Evolutionary conservation across 371 early-diverging fungal species (phyloP), one percentile per base, ranked within the genome.

Genomic region (Chytridiales sp.): DNA sequence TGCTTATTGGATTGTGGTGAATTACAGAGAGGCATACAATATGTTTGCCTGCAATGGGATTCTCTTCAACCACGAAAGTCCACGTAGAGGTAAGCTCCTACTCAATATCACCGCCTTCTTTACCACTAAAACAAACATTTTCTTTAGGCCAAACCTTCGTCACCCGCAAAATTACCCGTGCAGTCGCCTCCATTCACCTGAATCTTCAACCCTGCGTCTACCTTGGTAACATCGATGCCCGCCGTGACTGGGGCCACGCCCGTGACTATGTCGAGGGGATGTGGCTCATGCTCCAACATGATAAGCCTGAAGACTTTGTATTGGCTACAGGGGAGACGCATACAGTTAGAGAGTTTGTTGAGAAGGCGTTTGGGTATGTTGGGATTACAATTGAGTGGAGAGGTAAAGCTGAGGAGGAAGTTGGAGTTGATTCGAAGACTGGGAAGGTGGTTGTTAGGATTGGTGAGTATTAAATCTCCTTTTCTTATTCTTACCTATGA

Each of bases 241-340:
- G 84, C 76, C 84, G 92, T 73, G 90, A 90, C 76, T 92, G 92
- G 92, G 92, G 92, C 49, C 90, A 92, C 68, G 92, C 90, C 21
- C 79, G 84, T 47, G 92, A 92, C 66, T 92, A 92, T 67, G 77
- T 90, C 60, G 88, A 76, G 76, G 92, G 90, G 55, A 92, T 90
- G 92, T 89, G 90, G 89, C 73, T 84, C 52, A 92, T 92, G 88
- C 76, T 92, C 9, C 92, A 90, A 69, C 89, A 90, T 68, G 85
- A 89, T 13, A 40, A 66, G 11, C 86, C 90, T 13, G 85, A 90
- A 22, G 92, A 92, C 70, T 92, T 81, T 70, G 90, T 92, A 13
- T 72, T 92, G 59, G 89, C 92, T 11, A 90, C 92, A 5, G 89
- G 89, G 48, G 90, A 90, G 75, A 88, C 86, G 44, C 89, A 90